Evolutionary conservation across 1,139 yeast genomes (phyloP), one percentile per base, ranked within the genome.

Genomic region (Saccharomyces hybrid): DNA sequence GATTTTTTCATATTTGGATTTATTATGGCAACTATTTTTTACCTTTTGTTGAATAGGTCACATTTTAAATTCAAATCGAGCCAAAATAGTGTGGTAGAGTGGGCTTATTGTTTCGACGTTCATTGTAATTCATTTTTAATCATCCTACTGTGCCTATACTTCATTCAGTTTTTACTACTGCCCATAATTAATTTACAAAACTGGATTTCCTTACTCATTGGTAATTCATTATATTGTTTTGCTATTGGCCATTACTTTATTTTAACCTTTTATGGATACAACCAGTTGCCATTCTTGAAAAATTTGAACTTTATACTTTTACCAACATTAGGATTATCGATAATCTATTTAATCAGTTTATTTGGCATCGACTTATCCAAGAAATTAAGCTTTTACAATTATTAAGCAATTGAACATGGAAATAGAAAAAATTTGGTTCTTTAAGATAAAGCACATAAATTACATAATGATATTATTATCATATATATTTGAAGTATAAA

Each of bases 71-170:
- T 73, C 47, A 64, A 63, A 41, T 62, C 66, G 13, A 65, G 73
- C 1, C 71, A 74, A 53, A 78, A 80, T 48, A 81, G 82, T 54
- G 81, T 82, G 59, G 77, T 90, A 50, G 97, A 89, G 66, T 90
- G 97, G 97, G 91, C 93, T 0, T 90, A 88, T 68, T 89, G 97
- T 71, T 90, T 90, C 69, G 97, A 90, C 67, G 84, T 90, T 27
- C 97, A 90, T 70, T 89, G 97, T 72, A 90, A 90, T 70, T 81
- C 96, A 38, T 90, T 88, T 64, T 74, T 90, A 61, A 76, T 87
- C 28, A 84, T 90, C 54, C 89, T 96, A 95, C 77, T 88, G 56
- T 73, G 81, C 54, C 75, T 90, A 47, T 90, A 90, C 68, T 79
- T 88, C 60, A 63, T 88, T 31, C 97, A 89, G 69, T 88, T 88